Conservation (phyloP, 768 basidiomycete species). For the Suillus hirtellus region DNA sequence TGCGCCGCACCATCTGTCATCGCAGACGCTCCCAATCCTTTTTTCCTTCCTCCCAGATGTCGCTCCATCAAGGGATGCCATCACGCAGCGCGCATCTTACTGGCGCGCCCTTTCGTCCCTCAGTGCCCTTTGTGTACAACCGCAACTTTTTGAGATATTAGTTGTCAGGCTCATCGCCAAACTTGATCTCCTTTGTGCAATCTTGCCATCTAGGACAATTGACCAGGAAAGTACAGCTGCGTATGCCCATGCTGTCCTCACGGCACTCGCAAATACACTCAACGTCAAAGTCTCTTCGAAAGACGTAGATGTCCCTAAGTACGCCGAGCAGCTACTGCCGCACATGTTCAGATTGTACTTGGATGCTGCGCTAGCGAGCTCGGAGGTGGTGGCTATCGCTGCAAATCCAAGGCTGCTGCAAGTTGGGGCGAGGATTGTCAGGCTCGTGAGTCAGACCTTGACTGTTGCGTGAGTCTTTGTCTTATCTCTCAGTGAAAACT, state of each 20-base stretch:
- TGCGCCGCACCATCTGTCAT: conserved; percentile 65
- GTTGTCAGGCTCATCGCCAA: conserved; percentile 76
- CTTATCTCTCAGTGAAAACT: conserved; percentile 4
- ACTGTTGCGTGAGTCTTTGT: conserved; percentile 57
- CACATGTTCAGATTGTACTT: conserved; percentile 67
- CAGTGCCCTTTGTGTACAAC: conserved; percentile 67
- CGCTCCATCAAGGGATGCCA: conserved; percentile 56
- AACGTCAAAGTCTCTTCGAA: conserved; percentile 47
- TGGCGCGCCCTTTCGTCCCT: conserved; percentile 71
- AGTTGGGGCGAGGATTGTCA: conserved; percentile 65
- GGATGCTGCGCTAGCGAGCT: conserved; percentile 35
- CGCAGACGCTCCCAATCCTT: conserved; percentile 78
- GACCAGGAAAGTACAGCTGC: conserved; percentile 69
- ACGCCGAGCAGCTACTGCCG: conserved; percentile 75
- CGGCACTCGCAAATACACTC: conserved; percentile 65
- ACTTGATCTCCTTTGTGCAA: conserved; percentile 65
- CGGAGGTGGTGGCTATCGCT: conserved; percentile 25
- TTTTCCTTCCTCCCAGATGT: conserved; percentile 72
- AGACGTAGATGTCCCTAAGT: conserved; percentile 77
- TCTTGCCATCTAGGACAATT: conserved; percentile 26
- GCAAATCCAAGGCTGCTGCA: conserved; percentile 38
- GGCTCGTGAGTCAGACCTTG: conserved; percentile 64
- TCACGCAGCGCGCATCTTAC: conserved; percentile 56
- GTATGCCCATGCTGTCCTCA: conserved; percentile 83
- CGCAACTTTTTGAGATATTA: conserved; percentile 81